Evolutionary conservation across 345 rosid species (phyloP), one percentile per base, ranked within the genome.

Genomic region (Eucalyptus brandiana): DNA sequence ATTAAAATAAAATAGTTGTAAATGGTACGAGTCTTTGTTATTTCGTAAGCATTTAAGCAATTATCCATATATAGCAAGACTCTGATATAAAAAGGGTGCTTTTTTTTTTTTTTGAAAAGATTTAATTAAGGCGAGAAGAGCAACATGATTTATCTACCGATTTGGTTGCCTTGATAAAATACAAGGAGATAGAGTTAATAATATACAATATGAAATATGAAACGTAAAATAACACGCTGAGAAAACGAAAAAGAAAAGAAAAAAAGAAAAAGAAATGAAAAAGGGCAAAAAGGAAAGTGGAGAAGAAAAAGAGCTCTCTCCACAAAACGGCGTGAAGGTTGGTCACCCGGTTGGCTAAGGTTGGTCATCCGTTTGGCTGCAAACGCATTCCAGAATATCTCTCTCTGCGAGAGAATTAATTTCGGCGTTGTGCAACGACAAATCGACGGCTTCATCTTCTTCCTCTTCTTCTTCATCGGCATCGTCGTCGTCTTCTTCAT

Each of bases 91-190:
- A 23, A 24, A 21, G 26, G 62, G 51, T 24, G 2, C 28, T 54
- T 1, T 9, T 56, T 23, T 56, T 56, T 58, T 8, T 56, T 24
- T 56, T 56, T 7, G 5, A 0, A 11, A 26, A 50, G 65, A 58
- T 26, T 58, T 58, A 58, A 28, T 11, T 58, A 12, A 24, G 65
- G 28, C 6, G 15, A 58, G 65, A 26, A 58, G 65, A 58, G 65
- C 65, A 16, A 21, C 60, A 23, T 23, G 60, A 54, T 4, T 54
- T 21, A 0, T 6, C 12, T 54, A 19, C 1, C 1, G 11, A 21
- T 54, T 54, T 9, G 60, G 5, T 54, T 54, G 53, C 53, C 53
- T 50, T 50, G 18, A 54, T 54, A 54, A 54, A 4, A 19, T 54
- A 21, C 60, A 21, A 54, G 60, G 60, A 54, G 60, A 54, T 54